phyloP scores from a whole-genome alignment of 495 filamentous ascomycete genomes.

The Xanthoparmelia taractica region DNA sequence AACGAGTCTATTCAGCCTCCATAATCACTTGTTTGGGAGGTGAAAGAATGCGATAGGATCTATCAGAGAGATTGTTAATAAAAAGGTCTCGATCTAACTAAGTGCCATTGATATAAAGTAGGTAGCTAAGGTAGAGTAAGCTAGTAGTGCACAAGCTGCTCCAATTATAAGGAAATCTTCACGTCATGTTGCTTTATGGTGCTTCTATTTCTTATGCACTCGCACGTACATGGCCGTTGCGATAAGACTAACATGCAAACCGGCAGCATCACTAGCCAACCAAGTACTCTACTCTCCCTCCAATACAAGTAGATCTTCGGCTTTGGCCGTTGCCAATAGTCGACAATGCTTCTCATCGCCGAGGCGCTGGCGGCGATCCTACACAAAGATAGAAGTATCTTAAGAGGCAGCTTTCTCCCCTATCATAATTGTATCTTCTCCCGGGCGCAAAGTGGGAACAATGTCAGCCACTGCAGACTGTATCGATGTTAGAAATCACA shows the following conservation, averaged over 20 bases:
- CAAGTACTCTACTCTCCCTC: background rate
- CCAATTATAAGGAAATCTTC: too few species aligned
- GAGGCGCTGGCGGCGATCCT: background rate
- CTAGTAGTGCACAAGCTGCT: too few species aligned
- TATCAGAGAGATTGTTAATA: too few species aligned
- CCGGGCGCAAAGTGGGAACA: background rate
- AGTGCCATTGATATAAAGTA: too few species aligned
- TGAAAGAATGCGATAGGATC: too few species aligned
- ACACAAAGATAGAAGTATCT: background rate
- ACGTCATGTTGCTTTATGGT: too few species aligned
- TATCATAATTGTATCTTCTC: background rate
- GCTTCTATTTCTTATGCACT: too few species aligned
- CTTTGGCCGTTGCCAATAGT: background rate
- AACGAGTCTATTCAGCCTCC: too few species aligned
- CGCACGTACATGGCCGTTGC: background rate
- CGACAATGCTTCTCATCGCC: background rate
- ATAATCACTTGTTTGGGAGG: too few species aligned
- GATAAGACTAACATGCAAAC: constrained; percentile 5
- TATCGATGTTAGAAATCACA: constrained; percentile 9
- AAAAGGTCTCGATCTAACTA: too few species aligned
- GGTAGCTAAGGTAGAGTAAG: background rate
- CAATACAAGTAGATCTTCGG: constrained; percentile 8
- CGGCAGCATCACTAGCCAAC: constrained; percentile 5
- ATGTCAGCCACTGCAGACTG: constrained; percentile 10
- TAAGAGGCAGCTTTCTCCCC: background rate